phyloP scores from a whole-genome alignment of 2,329 filamentous ascomycete species.

The Alternaria sp. region DNA sequence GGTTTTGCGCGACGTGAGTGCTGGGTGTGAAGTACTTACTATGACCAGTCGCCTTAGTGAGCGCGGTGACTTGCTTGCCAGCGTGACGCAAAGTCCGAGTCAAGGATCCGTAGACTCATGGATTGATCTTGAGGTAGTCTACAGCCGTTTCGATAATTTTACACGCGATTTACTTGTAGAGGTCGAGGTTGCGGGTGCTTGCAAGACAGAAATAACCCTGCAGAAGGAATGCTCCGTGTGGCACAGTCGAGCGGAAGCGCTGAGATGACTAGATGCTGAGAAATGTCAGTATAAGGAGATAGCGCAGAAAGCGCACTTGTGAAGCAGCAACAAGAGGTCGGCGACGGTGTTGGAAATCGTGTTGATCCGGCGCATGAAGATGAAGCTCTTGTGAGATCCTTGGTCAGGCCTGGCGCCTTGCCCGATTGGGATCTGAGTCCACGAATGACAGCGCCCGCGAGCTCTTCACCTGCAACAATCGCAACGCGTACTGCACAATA shows the following conservation, averaged over 20 bases:
- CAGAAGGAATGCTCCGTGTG: constrained; percentile 42
- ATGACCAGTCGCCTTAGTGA: constrained; percentile 21
- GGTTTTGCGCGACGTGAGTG: constrained; percentile 1
- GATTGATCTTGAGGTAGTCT: constrained; percentile 4
- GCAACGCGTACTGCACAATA: constrained; percentile 3
- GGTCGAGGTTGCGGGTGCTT: constrained; percentile 17
- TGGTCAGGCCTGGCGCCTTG: constrained; percentile 18
- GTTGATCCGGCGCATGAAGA: constrained; percentile 28
- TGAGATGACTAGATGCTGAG: neutral
- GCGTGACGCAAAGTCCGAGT: constrained; percentile 19
- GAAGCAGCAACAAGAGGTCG: constrained; percentile 15
- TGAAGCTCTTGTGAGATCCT: constrained; percentile 30
- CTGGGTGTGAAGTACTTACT: constrained; percentile 29
- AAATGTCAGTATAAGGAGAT: constrained; percentile 2
- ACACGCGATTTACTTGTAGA: constrained; percentile 6
- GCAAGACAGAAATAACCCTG: constrained; percentile 28
- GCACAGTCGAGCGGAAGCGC: constrained; percentile 18
- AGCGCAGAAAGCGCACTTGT: constrained; percentile 1
- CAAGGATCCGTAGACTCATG: constrained; percentile 25
- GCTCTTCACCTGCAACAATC: constrained; percentile 7
- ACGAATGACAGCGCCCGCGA: constrained; percentile 10
- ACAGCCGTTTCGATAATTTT: neutral
- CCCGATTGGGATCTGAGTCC: constrained; percentile 13
- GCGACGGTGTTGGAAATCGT: constrained; percentile 28
- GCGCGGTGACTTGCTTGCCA: constrained; percentile 29